Evolutionary conservation across 1,284 basidiomycete species (phyloP).

Genomic region (Malassezia equina): DNA sequence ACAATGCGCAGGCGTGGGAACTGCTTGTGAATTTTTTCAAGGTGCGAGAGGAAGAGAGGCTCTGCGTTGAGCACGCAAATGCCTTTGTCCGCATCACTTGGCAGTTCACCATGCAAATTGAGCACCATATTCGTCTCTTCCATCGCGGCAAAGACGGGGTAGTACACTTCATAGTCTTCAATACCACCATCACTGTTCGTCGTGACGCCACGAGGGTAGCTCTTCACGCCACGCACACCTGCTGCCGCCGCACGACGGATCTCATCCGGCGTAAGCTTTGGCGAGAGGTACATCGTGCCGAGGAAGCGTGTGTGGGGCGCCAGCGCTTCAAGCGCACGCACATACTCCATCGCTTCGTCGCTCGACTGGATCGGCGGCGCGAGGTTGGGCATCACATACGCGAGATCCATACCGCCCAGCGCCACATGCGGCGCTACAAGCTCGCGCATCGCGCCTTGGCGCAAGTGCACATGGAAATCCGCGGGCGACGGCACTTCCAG

Average conservation of each 20-base stretch:
- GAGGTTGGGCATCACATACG: slow-evolving; percentile 98
- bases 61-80: slow-evolving; percentile 92
- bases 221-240: slow-evolving; percentile 66
- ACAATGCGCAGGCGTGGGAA: slow-evolving; percentile 95
- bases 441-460: slow-evolving; percentile 65
- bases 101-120: slow-evolving; percentile 94
- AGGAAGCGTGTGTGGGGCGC: slow-evolving; percentile 74
- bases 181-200: slow-evolving; percentile 95
- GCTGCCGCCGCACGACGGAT: slow-evolving; percentile 62
- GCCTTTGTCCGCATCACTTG: slow-evolving; percentile 72
- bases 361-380: slow-evolving; percentile 82
- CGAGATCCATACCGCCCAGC: slow-evolving; percentile 76
- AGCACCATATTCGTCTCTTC: slow-evolving; percentile 84
- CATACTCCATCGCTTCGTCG: slow-evolving; percentile 71
- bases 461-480: slow-evolving; percentile 87
- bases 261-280: slow-evolving; percentile 79
- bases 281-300: slow-evolving; percentile 90
- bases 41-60: slow-evolving; percentile 75
- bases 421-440: slow-evolving; percentile 84
- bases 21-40: slow-evolving; percentile 66
- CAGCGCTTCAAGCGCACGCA: slow-evolving; percentile 62
- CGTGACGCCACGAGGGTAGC: slow-evolving; percentile 92
- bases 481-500: slow-evolving; percentile 26
- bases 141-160: slow-evolving; percentile 90
- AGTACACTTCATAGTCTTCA: slow-evolving; percentile 88